These are phyloP conservation scores for Aureobasidium lini DNA, from an alignment of 2,329 filamentous ascomycete genomes.

Conservation along the genomic window DNA sequence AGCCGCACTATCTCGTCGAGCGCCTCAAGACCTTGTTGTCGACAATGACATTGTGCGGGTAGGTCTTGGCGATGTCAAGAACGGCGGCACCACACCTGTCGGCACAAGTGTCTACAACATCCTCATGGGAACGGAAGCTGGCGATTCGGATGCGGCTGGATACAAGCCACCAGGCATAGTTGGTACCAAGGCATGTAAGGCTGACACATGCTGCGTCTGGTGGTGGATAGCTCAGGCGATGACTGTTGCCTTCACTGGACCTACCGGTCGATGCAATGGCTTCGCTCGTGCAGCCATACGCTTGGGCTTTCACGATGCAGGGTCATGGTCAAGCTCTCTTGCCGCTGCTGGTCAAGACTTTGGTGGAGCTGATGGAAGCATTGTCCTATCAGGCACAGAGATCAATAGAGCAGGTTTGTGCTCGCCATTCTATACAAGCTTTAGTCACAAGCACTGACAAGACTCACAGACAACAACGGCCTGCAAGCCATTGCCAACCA, in stretches of 20 bases:
- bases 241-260: conserved; percentile 27
- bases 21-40: not conserved
- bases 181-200: conserved; percentile 16
- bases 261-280: conserved; percentile 32
- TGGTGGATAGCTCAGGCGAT: conserved; percentile 33
- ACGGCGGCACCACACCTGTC: conserved; percentile 18
- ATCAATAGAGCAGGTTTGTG: conserved; percentile 21
- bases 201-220: conserved; percentile 41
- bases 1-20: not conserved
- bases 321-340: conserved; percentile 32
- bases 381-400: conserved; percentile 38
- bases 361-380: conserved; percentile 42
- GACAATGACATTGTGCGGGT: not conserved
- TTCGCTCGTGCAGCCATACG: conserved; percentile 40
- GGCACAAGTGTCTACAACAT: conserved; percentile 18
- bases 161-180: conserved; percentile 16
- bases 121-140: conserved; percentile 17
- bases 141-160: conserved; percentile 14
- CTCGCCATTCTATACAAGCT: not conserved
- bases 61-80: conserved; percentile 16
- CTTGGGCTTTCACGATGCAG: conserved; percentile 43
- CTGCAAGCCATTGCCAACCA: conserved; percentile 16
- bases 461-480: conserved; percentile 26
- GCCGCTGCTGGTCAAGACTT: conserved; percentile 25
- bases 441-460: not conserved